Conservation (phyloP, 148 eudicot species). For the Limonium bicolor region DNA sequence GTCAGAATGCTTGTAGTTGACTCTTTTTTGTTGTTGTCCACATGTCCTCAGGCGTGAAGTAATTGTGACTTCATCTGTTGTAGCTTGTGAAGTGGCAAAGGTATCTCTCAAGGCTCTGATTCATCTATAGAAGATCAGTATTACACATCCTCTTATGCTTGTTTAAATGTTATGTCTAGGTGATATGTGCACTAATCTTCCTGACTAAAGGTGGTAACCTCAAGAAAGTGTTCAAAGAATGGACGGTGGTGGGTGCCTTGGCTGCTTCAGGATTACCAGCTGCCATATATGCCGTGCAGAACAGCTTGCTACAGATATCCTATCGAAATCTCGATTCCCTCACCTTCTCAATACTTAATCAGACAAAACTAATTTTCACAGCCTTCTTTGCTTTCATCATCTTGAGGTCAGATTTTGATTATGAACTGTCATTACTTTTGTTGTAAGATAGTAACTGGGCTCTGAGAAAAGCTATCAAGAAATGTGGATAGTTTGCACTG, state of each 20-base stretch:
- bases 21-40: too few species aligned
- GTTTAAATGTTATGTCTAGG: slow-evolving; percentile 21
- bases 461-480: not conserved
- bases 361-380: slow-evolving; percentile 81
- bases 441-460: not conserved
- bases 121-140: slow-evolving; percentile 1
- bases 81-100: slow-evolving; percentile 82
- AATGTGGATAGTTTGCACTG: not conserved
- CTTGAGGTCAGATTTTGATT: slow-evolving; percentile 51
- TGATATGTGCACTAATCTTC: slow-evolving; percentile 58
- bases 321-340: slow-evolving; percentile 91
- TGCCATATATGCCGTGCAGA: slow-evolving; percentile 89
- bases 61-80: slow-evolving; percentile 81
- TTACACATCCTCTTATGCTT: not conserved
- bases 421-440: too few species aligned
- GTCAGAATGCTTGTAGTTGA: too few species aligned
- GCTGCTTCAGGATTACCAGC: slow-evolving; percentile 92
- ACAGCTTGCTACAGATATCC: slow-evolving; percentile 89
- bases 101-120: slow-evolving; percentile 13
- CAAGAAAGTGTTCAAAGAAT: slow-evolving; percentile 49
- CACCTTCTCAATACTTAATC: slow-evolving; percentile 91
- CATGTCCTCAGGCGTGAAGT: slow-evolving; percentile 89
- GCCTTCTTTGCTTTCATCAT: slow-evolving; percentile 79
- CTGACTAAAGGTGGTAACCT: slow-evolving; percentile 66
- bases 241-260: slow-evolving; percentile 76